Base-by-base conservation (phyloP, 2,329 filamentous ascomycete genomes). In the Aspergillus glaucus region DNA sequence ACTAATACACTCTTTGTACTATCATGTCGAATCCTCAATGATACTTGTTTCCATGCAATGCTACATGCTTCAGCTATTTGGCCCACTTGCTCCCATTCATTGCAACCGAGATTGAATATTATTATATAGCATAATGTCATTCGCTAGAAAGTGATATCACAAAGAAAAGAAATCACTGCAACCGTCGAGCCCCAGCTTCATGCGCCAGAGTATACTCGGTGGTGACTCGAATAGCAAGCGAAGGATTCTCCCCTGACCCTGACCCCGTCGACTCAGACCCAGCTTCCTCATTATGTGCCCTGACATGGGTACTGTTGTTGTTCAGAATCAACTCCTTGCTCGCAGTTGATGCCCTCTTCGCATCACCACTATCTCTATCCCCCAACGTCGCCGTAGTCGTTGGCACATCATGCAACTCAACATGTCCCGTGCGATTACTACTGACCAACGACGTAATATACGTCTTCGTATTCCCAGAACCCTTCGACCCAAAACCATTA, bases 281-380 rank as follows among this genome's bases (percentile, higher is more conserved):
- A 32, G 10, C 37, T 19, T 22, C 37, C 15, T 40, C 15, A 12
- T 40, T 17, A 21, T 40, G 19, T 5, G 10, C 26, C 9, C 26
- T 10, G 15, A 3, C 19, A 19, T 21, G 17, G 7, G 17, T 10
- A 15, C 3, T 6, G 10, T 40, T 12, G 10, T 40, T 12, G 14
- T 40, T 21, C 6, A 55, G 44, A 22, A 55, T 57, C 40, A 45
- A 45, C 32, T 51, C 51, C 32, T 54, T 50, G 30, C 55, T 55
- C 3, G 44, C 53, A 1, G 44, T 47, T 5, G 49, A 48, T 0
- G 52, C 53, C 9, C 32, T 5, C 41, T 43, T 28, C n/a, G 5
- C 10, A 41, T 41, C 21, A 3, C n/a, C 21, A 6, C 7, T 24
- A 12, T 19, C 6, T 4, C 15, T 39, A 39, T 15, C 19, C 14